phyloP scores from a whole-genome alignment of 2,329 filamentous ascomycete species.

The Didymellaceae sp. region DNA sequence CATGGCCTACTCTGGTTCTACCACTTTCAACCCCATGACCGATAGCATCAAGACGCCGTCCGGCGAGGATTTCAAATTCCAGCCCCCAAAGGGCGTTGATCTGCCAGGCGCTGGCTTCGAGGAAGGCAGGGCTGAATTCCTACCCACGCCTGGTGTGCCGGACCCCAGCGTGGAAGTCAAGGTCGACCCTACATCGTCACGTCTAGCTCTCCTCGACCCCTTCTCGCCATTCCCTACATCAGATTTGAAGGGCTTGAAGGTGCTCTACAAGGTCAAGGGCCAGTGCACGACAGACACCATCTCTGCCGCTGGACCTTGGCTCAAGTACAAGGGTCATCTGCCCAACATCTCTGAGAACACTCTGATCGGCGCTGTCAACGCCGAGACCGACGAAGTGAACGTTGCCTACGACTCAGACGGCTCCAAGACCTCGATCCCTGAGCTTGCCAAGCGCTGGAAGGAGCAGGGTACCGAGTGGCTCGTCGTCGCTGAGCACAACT shows the following conservation, averaged over 20 bases:
- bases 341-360: constrained; percentile 94
- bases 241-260: constrained; percentile 78
- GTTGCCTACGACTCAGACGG: constrained; percentile 87
- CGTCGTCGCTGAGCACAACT: constrained; percentile 47
- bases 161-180: constrained; percentile 74
- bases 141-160: constrained; percentile 73
- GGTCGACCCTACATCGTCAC: constrained; percentile 85
- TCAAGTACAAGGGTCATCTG: constrained; percentile 99
- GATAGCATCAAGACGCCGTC: constrained; percentile 81
- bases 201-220: constrained; percentile 88
- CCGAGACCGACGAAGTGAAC: constrained; percentile 22
- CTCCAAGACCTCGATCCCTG: constrained; percentile 77
- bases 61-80: constrained; percentile 84
- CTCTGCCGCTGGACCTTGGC: constrained; percentile 93
- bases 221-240: constrained; percentile 80
- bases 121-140: constrained; percentile 75
- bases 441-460: constrained; percentile 85
- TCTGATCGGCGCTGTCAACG: constrained; percentile 12
- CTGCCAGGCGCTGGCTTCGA: constrained; percentile 79
- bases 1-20: constrained; percentile 89
- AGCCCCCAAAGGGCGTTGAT: constrained; percentile 69
- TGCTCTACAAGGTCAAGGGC: constrained; percentile 94
- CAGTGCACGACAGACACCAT: constrained; percentile 99
- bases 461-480: constrained; percentile 10
- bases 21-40: constrained; percentile 94